Evolutionary conservation across 2,329 filamentous ascomycete species (phyloP).

Genomic region (Apiospora kogelbergensis): DNA sequence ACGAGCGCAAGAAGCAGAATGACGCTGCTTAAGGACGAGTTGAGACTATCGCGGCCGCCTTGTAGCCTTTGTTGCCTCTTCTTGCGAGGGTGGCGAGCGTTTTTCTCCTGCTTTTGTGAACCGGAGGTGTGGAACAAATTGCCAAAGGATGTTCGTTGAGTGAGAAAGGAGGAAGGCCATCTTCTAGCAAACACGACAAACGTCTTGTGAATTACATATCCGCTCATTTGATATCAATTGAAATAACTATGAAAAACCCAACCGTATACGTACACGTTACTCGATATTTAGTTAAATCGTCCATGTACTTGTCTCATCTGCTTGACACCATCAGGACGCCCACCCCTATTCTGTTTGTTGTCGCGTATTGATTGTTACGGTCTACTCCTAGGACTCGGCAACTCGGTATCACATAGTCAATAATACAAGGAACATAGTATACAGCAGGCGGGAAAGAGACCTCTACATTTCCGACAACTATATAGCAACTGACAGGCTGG

Average conservation of each 20-base stretch:
- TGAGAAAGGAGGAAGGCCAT: background rate
- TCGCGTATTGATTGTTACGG: too few relatives aligned
- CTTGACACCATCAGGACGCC: background rate
- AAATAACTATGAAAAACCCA: background rate
- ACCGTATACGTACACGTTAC: background rate
- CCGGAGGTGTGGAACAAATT: too few relatives aligned
- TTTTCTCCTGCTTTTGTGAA: too few relatives aligned
- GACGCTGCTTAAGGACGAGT: slow-evolving; percentile 50
- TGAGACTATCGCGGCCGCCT: background rate
- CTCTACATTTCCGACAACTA: slow-evolving; percentile 2
- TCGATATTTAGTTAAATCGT: background rate
- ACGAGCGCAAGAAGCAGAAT: slow-evolving; percentile 76
- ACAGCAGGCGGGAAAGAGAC: background rate
- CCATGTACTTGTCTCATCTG: background rate
- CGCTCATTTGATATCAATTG: background rate
- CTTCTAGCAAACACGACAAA: background rate
- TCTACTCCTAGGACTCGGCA: too few relatives aligned
- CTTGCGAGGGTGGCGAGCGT: background rate
- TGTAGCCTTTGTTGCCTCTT: background rate
- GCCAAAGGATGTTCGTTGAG: background rate
- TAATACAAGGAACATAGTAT: background rate
- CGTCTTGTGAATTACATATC: background rate
- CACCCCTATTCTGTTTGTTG: too few relatives aligned
- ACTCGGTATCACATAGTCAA: background rate
- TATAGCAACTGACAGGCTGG: background rate